Evolutionary conservation across 495 filamentous ascomycete genomes (phyloP), one percentile per base, ranked within the genome.

Genomic region (Podospora pseudocomata): DNA sequence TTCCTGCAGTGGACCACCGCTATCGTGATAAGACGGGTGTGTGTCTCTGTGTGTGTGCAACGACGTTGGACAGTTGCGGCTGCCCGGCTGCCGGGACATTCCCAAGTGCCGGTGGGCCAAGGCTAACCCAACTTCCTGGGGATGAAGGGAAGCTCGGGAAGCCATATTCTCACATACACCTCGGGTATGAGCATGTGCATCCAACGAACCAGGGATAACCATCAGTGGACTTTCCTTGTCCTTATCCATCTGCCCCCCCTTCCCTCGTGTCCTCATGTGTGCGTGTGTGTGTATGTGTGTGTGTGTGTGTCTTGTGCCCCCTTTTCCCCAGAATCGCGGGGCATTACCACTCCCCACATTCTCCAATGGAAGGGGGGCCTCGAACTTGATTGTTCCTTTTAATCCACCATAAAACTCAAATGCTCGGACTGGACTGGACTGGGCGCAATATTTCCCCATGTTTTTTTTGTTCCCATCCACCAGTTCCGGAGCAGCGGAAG

Each of bases 401-500:
- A 23, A 49, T 1, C 39, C 39, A 49, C 39, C 39, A 32, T 7
- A 11, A 49, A 49, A 49, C 39, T 49, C 39, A 13, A 49, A 49
- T 13, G 39, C 39, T 49, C 39, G 7, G 39, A 18, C 23, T 23
- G 23, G 23, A 23, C 23, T 23, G 23, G 30, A 32, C 39, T 49
- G 39, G 39, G 39, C 9, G 39, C 1, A 4, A 32, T 32, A 32
- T 26, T 58, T 13, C 18, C 55, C 55, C 55, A 58, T 20, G 55
- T 58, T 26, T 23, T 23, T 23, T 23, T 23, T 23, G 23, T 23
- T 58, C 39, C 39, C 39, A 49, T 49, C 39, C 39, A 49, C 55
- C n/a, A 58, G 23, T 26, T 26, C 55, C 55, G 55, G 55, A 58
- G 55, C 55, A 58, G 55, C 55, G 55, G 55, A 58, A 26, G 39